Conservation (phyloP, 2,329 filamentous ascomycete species). For the Venturia pyrina region DNA sequence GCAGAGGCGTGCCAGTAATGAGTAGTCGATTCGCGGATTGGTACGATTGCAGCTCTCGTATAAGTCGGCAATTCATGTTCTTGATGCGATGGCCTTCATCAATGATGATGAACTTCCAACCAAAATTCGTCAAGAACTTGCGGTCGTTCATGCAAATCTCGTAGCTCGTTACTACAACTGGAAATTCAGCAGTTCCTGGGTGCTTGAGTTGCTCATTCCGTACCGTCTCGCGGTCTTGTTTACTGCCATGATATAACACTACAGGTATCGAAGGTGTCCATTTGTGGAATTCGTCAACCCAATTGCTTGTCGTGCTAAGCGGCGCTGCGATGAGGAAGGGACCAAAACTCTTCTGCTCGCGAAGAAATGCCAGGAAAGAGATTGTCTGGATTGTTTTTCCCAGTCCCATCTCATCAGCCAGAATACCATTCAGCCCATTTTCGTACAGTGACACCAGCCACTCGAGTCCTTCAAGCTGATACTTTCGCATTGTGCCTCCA, state of each 20-base stretch:
- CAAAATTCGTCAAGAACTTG: conserved; percentile 68
- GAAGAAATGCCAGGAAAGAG: conserved; percentile 72
- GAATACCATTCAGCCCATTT: conserved; percentile 82
- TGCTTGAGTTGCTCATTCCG: conserved; percentile 61
- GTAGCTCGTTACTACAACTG: conserved; percentile 88
- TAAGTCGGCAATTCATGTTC: conserved; percentile 87
- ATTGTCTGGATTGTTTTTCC: conserved; percentile 92
- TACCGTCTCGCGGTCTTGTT: conserved; percentile 66
- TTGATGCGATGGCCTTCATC: conserved; percentile 97
- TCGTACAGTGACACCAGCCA: conserved; percentile 81
- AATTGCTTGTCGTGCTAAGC: conserved; percentile 85
- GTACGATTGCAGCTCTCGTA: conserved; percentile 80
- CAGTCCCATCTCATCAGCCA: conserved; percentile 91
- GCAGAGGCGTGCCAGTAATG: conserved; percentile 88
- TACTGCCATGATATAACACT: conserved; percentile 80
- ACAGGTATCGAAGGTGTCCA: conserved; percentile 88
- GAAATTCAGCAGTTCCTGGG: conserved; percentile 63
- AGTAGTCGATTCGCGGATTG: conserved; percentile 82
- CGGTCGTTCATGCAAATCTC: conserved; percentile 92
- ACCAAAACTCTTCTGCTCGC: conserved; percentile 78
- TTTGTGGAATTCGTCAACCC: conserved; percentile 85
- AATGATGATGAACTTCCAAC: conserved; percentile 97
- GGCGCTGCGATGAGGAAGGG: conserved; percentile 88
- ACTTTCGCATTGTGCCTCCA: conserved; percentile 84
- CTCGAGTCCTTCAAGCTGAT: conserved; percentile 87